A percentile compares a stretch with the other conserved stretches of the same genome.
These are phyloP conservation scores for Erysimum cheiri DNA, from an alignment of 441 rosid species.

Conservation along the genomic window DNA sequence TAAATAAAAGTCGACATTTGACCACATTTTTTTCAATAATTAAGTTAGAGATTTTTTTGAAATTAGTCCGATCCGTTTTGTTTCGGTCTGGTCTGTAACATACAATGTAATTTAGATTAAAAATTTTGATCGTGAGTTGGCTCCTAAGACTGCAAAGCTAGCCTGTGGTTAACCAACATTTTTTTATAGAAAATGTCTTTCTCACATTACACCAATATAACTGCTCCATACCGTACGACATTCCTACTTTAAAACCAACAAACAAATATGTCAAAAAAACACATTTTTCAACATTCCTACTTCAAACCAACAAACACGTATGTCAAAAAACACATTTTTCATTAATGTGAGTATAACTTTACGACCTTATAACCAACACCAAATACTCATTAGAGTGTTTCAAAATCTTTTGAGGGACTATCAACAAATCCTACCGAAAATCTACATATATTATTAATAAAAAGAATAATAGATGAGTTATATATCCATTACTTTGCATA, in stretches of 20 bases:
- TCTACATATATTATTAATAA: background rate
- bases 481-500: background rate
- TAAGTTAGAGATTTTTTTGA: background rate
- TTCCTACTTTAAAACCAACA: constrained; percentile 32
- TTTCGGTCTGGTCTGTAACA: background rate
- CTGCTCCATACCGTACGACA: background rate
- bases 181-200: background rate
- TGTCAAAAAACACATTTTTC: constrained; percentile 8
- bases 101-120: background rate
- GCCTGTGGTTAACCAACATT: constrained; percentile 2
- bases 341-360: constrained; percentile 25
- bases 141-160: constrained; percentile 10
- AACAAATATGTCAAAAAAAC: constrained; percentile 13
- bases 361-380: background rate
- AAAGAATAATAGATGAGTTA: too few species aligned
- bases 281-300: constrained; percentile 30
- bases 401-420: too few species aligned
- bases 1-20: background rate
- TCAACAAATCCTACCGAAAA: background rate
- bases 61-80: background rate
- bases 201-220: constrained; percentile 1
- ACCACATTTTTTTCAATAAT: constrained; percentile 5
- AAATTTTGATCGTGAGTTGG: background rate
- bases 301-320: constrained; percentile 16
- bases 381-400: too few species aligned